These are phyloP conservation scores for Pseudogymnoascus pannorum DNA, from an alignment of 2,329 filamentous ascomycete species.

Conservation along the genomic window DNA sequence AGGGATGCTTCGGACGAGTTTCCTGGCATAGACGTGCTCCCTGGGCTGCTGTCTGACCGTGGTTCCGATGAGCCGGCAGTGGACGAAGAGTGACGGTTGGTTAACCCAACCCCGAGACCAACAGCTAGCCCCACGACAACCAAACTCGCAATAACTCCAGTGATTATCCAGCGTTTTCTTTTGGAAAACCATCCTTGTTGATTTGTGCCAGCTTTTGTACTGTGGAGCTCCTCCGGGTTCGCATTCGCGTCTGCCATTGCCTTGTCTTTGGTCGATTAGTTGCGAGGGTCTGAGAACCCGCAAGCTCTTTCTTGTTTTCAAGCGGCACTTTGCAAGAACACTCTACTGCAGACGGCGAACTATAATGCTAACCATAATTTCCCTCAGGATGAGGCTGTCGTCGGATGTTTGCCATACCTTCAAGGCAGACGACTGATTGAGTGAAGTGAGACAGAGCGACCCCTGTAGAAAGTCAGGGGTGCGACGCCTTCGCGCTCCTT, in stretches of 20 bases:
- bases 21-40: background rate
- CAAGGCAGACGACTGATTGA: background rate
- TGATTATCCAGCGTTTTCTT: background rate
- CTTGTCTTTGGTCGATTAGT: background rate
- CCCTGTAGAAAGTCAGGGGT: background rate
- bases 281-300: background rate
- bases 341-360: background rate
- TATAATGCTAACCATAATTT: background rate
- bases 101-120: background rate
- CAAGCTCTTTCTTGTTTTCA: background rate
- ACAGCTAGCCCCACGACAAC: background rate
- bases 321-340: background rate
- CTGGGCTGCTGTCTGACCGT: background rate
- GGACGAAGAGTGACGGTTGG: background rate
- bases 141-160: background rate
- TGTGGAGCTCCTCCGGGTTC: background rate
- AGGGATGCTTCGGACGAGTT: conserved; percentile 20
- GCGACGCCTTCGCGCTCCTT: background rate
- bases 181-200: background rate
- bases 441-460: background rate
- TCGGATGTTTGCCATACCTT: background rate
- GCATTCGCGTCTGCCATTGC: background rate
- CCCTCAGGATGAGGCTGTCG: background rate
- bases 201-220: background rate
- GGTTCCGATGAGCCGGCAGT: background rate